These are phyloP conservation scores for Entophlyctis luteolus DNA, from an alignment of 192 early-diverging fungal species.

Conservation along the genomic window DNA sequence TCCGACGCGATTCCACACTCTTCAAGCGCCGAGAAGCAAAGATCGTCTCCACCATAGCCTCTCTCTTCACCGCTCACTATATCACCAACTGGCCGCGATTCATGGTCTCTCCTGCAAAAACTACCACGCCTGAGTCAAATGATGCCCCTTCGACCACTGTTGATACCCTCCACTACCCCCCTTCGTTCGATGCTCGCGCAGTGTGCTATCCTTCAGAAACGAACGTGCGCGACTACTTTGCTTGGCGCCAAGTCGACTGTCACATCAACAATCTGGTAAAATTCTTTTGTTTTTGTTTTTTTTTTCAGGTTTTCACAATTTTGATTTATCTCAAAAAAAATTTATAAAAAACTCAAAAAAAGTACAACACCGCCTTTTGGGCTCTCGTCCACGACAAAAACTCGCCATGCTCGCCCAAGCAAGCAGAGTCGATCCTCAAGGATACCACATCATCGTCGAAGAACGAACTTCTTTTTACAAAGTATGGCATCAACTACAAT, in stretches of 20 bases:
- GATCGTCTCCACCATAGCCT: slow-evolving; percentile 75
- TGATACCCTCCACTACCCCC: no score
- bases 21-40: slow-evolving; percentile 77
- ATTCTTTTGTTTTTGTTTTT: slow-evolving; percentile 1
- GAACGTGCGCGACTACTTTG: slow-evolving; percentile 86
- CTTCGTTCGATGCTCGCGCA: slow-evolving; percentile 77
- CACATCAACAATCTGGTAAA: slow-evolving; percentile 44
- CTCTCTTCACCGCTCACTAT: slow-evolving; percentile 82
- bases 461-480: slow-evolving; percentile 83
- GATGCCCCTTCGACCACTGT: background rate
- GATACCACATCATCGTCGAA: slow-evolving; percentile 84
- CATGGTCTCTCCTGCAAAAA: slow-evolving; percentile 36
- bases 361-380: slow-evolving; percentile 96
- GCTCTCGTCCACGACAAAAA: slow-evolving; percentile 61
- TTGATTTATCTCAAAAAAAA: background rate
- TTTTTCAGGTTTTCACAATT: background rate
- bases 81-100: slow-evolving; percentile 76
- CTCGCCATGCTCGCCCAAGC: slow-evolving; percentile 58
- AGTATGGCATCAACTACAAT: slow-evolving; percentile 88
- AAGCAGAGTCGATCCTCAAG: slow-evolving; percentile 77
- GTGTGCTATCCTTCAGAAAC: slow-evolving; percentile 81
- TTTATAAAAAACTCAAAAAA: background rate
- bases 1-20: slow-evolving; percentile 57
- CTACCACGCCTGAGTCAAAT: background rate
- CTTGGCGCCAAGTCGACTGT: slow-evolving; percentile 93